Evolutionary conservation across 192 early-diverging fungal species (phyloP), one percentile per base, ranked within the genome.

Genomic region (Linnemannia hyalina): DNA sequence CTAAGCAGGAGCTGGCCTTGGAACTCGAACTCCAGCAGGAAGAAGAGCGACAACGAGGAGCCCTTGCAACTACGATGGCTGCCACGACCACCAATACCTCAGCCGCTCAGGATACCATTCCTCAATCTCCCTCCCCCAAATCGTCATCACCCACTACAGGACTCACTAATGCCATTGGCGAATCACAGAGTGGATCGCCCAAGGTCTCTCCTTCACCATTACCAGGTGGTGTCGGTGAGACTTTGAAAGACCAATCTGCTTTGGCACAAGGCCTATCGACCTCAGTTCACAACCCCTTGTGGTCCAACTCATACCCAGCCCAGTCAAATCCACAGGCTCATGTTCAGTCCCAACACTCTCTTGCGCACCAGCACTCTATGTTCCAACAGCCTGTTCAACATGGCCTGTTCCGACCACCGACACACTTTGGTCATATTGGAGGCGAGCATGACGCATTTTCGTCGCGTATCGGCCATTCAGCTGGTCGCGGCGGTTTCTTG

Each of bases 401-500:
- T 23, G 72, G 76, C 4, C 29, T 81, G 26, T 86, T 80, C 38
- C 29, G 79, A 40, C 75, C 84, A 11, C 49, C 78, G 42, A 54
- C 40, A 13, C 84, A 80, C 6, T 86, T 78, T 75, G 84, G 84
- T 10, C 79, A 68, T 10, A 77, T 86, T 63, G 75, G 79, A 20
- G 75, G 70, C 41, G 84, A 77, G 3, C 49, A 70, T 23, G 79
- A 80, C 1, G 63, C 65, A 5, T 77, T 80, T 40, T 16, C 71
- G 15, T 44, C 75, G 40, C 55, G 84, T 68, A 70, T 74, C 49
- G 69, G 46, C 20, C 77, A 73, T 52, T 15, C 46, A n/a, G 46
- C 74, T 32, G 82, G 78, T 40, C 82, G 77, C 3, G 82, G 82
- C 6, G 60, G 55, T 6, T 81, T 73, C 52, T 74, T 85, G 74